phyloP scores from a whole-genome alignment of 148 eudicot species.

The Nepenthes mirabilis region DNA sequence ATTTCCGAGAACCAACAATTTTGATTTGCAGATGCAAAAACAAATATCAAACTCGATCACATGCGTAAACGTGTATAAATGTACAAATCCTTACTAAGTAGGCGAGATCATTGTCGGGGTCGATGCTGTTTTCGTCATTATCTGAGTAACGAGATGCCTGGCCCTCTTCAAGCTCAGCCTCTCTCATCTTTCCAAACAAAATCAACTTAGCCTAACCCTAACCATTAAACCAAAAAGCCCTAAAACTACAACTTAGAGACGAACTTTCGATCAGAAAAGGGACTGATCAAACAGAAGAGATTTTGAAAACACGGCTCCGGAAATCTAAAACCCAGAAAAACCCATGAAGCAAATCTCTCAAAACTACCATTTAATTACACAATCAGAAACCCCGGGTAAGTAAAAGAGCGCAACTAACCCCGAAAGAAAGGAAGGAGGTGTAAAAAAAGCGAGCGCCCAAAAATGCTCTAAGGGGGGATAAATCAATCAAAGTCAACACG shows the following conservation, averaged over 20 bases:
- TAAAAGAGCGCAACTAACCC: no score
- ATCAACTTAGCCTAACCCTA: conserved; percentile 17
- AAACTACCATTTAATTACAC: conserved; percentile 27
- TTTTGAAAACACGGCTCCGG: conserved; percentile 25
- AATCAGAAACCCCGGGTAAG: conserved; percentile 3
- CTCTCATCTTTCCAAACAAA: conserved; percentile 24
- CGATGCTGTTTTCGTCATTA: conserved; percentile 29
- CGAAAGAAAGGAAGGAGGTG: no score
- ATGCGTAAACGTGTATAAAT: neutral
- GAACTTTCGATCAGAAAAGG: conserved; percentile 10
- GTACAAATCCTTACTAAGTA: conserved; percentile 28
- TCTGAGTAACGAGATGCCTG: conserved; percentile 15
- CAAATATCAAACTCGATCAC: neutral
- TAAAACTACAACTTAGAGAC: neutral
- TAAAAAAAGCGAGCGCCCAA: no score
- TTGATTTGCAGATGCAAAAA: neutral
- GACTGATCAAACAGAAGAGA: conserved; percentile 16
- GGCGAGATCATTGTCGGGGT: conserved; percentile 35
- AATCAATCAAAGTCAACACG: no score
- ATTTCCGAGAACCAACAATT: neutral
- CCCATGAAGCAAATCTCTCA: conserved; percentile 39
- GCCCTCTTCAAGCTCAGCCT: conserved; percentile 28
- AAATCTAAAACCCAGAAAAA: conserved; percentile 66
- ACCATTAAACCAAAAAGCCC: conserved; percentile 11
- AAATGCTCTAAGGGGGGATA: no score